Percentiles rank a stretch among this genome's conserved stretches.
Conservation (phyloP, 108 stramenopile species). For the Nitzschia palea region DNA sequence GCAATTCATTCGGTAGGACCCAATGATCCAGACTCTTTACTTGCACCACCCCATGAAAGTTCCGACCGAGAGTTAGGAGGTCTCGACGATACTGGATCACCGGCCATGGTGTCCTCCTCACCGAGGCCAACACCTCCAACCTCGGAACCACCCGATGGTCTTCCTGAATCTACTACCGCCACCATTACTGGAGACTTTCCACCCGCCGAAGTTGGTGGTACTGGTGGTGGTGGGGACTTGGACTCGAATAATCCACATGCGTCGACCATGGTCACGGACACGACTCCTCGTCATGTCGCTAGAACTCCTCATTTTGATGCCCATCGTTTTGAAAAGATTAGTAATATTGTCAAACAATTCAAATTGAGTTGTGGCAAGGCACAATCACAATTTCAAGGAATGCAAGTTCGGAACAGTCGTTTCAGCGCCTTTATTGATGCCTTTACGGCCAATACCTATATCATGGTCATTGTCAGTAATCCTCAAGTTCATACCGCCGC, state of each 20-base stretch:
- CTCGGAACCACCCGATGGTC: neutral
- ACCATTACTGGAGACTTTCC: neutral
- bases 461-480: slow-evolving; percentile 96
- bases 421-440: slow-evolving; percentile 95
- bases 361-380: slow-evolving; percentile 96
- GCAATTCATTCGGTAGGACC: neutral
- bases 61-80: neutral
- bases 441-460: slow-evolving; percentile 96
- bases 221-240: neutral
- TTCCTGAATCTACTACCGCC: neutral
- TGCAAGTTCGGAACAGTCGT: slow-evolving; percentile 91
- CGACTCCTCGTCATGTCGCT: slow-evolving; percentile 1
- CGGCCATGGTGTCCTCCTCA: neutral
- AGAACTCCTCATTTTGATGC: slow-evolving; percentile 88
- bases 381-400: slow-evolving; percentile 94
- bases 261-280: neutral
- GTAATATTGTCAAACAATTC: slow-evolving; percentile 99
- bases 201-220: slow-evolving; percentile 21
- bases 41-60: slow-evolving; percentile 1
- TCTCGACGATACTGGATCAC: neutral
- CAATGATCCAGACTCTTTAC: neutral
- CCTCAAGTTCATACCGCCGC: slow-evolving; percentile 83
- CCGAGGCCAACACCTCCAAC: neutral
- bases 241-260: slow-evolving; percentile 12
- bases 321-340: slow-evolving; percentile 99